Evolutionary conservation across 2,329 filamentous ascomycete genomes (phyloP), one percentile per base, ranked within the genome.

Genomic region (Cercospora sojina): DNA sequence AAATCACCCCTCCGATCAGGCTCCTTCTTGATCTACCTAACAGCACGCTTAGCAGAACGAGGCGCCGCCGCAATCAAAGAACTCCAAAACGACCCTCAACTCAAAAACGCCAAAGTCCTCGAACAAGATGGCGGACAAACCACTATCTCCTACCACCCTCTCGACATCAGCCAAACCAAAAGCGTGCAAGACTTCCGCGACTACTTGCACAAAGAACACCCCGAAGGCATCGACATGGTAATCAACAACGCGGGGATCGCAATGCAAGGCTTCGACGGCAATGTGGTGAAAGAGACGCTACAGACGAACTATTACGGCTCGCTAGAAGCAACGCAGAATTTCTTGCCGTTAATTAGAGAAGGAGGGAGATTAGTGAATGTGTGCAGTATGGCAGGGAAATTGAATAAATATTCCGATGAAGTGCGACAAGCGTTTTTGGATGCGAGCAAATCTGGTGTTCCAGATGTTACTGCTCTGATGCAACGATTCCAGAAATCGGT

Each of bases 271-370:
- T 77, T 78, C 80, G 80, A 85, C 69, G 66, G 76, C 5, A 75
- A 82, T 25, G 77, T 86, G 23, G 84, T 85, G 32, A 79, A 80
- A 62, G 76, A 78, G 23, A 86, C 84, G 0, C 74, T 86, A 3
- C 74, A 78, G 23, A 81, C 79, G 67, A 86, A 86, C 73, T 86
- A 86, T 76, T 82, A 83, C 74, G 81, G 80, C 71, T 84, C 83
- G 3, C 75, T 86, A 13, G 77, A 81, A 57, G 79, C 79, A 1
- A 81, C 79, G 3, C 79, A 79, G 47, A 68, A 76, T 8, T 77
- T 86, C 65, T 76, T 86, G 25, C 81, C 83, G 5, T 73, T 83
- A 5, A 74, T 86, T 65, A 80, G 80, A 49, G 69, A 77, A 6
- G 74, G 75, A 5, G 83, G 82, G 6, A 80, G 83, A 59, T 73